These are phyloP conservation scores for Phytophthora nicotianae DNA, from an alignment of 352 stramenopile genomes.

Conservation along the genomic window DNA sequence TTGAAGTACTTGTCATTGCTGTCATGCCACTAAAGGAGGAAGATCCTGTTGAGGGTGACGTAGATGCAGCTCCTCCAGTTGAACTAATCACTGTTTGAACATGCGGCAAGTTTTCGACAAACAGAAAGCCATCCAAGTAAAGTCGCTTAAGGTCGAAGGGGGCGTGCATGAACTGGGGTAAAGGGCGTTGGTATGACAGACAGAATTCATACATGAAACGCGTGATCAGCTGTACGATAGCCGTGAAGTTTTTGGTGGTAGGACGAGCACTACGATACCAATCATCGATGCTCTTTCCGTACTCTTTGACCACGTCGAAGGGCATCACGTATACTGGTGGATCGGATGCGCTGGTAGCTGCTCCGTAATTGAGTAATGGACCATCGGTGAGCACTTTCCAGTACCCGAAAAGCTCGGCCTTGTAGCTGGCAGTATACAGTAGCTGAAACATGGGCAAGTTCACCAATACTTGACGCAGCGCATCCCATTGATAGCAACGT, in stretches of 20 bases:
- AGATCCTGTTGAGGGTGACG: constrained; percentile 16
- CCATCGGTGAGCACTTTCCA: constrained; percentile 89
- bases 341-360: constrained; percentile 34
- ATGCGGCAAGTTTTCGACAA: constrained; percentile 64
- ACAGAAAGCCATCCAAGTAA: constrained; percentile 75
- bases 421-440: constrained; percentile 90
- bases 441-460: constrained; percentile 93
- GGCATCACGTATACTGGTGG: constrained; percentile 57
- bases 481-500: constrained; percentile 87
- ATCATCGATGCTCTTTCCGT: constrained; percentile 87
- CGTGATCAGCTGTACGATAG: constrained; percentile 81
- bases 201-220: constrained; percentile 93
- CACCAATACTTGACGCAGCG: constrained; percentile 87
- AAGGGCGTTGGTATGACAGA: constrained; percentile 66
- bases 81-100: constrained; percentile 28
- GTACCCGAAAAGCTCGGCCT: constrained; percentile 91
- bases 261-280: constrained; percentile 83
- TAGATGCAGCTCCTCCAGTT: constrained; percentile 25
- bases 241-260: constrained; percentile 74
- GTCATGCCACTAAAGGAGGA: constrained; percentile 11
- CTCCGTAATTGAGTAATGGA: constrained; percentile 57
- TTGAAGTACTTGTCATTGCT: constrained; percentile 22
- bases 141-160: constrained; percentile 75
- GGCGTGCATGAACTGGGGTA: constrained; percentile 82
- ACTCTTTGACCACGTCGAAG: constrained; percentile 94